These are phyloP conservation scores for Pyrus communis DNA, from an alignment of 306 rosid species.

Conservation along the genomic window DNA sequence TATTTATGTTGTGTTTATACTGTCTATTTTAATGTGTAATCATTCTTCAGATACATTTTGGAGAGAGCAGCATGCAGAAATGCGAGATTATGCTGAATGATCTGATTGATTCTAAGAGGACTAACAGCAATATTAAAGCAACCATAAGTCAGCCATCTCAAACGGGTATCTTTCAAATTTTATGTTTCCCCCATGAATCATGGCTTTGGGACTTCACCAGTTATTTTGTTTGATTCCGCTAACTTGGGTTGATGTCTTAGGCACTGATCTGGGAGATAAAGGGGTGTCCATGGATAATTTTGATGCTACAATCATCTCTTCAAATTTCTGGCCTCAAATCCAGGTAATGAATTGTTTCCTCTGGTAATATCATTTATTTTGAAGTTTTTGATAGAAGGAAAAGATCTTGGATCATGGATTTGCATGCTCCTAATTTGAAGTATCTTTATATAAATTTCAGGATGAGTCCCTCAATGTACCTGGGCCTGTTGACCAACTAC, in stretches of 20 bases:
- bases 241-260: slow-evolving; percentile 27
- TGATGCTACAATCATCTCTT: slow-evolving; percentile 72
- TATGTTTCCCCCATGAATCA: neutral
- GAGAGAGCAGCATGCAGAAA: slow-evolving; percentile 94
- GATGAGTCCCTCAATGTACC: slow-evolving; percentile 72
- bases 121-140: slow-evolving; percentile 73
- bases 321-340: slow-evolving; percentile 98
- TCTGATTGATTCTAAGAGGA: slow-evolving; percentile 82
- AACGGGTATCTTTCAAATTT: slow-evolving; percentile 31
- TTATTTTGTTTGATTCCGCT: slow-evolving; percentile 5
- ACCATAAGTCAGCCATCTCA: slow-evolving; percentile 56
- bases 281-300: slow-evolving; percentile 60
- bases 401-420: too few relatives aligned
- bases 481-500: slow-evolving; percentile 64
- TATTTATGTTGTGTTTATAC: neutral
- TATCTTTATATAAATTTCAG: slow-evolving; percentile 33
- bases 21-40: slow-evolving; percentile 1
- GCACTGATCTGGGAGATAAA: slow-evolving; percentile 30
- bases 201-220: neutral
- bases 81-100: slow-evolving; percentile 97
- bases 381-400: neutral
- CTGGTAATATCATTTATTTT: neutral
- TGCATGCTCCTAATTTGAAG: too few relatives aligned
- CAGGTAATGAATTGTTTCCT: slow-evolving; percentile 40
- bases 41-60: slow-evolving; percentile 77